Conservation (phyloP, 2,329 filamentous ascomycete species). For the Juglanconis oblonga region DNA sequence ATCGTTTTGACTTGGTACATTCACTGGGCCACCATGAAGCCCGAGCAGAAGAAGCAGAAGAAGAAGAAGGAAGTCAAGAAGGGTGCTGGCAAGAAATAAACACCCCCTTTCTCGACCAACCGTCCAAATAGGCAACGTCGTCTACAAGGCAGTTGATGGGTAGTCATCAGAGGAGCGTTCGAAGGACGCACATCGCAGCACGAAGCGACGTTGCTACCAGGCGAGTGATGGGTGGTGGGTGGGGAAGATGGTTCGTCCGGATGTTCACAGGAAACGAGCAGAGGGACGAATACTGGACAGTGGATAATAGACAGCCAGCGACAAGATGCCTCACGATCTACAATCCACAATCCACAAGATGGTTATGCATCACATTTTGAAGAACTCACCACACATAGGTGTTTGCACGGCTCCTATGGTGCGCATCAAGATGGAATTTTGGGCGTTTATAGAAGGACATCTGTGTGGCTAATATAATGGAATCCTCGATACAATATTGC, state of each 20-base stretch:
- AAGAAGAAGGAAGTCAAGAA: constrained; percentile 39
- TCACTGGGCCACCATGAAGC: constrained; percentile 58
- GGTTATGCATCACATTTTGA: background rate
- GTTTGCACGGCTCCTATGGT: background rate
- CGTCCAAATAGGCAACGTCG: too few species aligned
- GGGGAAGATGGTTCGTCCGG: too few species aligned
- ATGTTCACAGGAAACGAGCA: too few species aligned
- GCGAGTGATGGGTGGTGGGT: too few species aligned
- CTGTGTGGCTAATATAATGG: background rate
- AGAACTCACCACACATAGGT: background rate
- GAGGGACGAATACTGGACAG: too few species aligned
- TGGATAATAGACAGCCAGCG: too few species aligned
- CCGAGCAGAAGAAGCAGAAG: constrained; percentile 55
- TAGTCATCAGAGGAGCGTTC: background rate
- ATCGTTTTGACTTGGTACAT: constrained; percentile 54
- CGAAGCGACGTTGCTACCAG: too few species aligned
- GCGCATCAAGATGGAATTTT: background rate
- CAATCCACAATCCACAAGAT: too few species aligned
- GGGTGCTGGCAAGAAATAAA: constrained; percentile 17
- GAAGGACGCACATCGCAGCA: too few species aligned
- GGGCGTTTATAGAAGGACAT: background rate
- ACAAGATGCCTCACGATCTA: too few species aligned
- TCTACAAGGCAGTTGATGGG: background rate
- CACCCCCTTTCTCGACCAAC: background rate
- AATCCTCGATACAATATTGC: background rate